Evolutionary conservation across 78 protist genomes (phyloP).

Genomic region (Bodo saltans): DNA sequence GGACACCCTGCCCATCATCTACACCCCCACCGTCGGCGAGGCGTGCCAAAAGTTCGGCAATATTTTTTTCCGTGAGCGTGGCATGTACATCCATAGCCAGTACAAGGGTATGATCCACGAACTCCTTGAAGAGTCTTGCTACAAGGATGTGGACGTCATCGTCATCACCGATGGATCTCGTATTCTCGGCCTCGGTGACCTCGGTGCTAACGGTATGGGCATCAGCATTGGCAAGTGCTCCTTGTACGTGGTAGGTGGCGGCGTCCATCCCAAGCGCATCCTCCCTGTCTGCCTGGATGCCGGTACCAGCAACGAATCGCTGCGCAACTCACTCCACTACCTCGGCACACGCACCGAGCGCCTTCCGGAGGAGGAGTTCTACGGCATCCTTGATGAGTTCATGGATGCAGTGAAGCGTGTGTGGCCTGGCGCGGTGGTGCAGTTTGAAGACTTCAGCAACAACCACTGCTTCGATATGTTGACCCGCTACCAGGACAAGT

Average conservation of each 20-base stretch:
- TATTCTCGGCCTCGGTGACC: slow-evolving; percentile 97
- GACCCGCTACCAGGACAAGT: slow-evolving; percentile 54
- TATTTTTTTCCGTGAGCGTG: slow-evolving; percentile 38
- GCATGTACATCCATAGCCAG: slow-evolving; percentile 71
- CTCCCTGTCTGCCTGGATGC: slow-evolving; percentile 92
- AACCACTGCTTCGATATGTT: slow-evolving; percentile 71
- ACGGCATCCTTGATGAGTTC: slow-evolving; percentile 79
- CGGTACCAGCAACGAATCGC: slow-evolving; percentile 86
- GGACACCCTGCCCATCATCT: slow-evolving; percentile 75
- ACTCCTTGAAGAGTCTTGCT: slow-evolving; percentile 74
- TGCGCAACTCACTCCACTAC: slow-evolving; percentile 75
- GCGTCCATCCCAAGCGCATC: slow-evolving; percentile 61
- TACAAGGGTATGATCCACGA: slow-evolving; percentile 64
- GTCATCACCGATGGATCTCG: slow-evolving; percentile 97
- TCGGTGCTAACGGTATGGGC: slow-evolving; percentile 92
- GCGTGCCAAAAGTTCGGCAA: slow-evolving; percentile 83
- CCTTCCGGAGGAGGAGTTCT: slow-evolving; percentile 59
- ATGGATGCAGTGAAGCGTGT: slow-evolving; percentile 58
- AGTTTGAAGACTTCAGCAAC: slow-evolving; percentile 91
- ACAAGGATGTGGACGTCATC: slow-evolving; percentile 60
- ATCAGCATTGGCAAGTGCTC: slow-evolving; percentile 84
- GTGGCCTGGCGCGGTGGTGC: slow-evolving; percentile 66
- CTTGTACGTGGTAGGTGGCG: slow-evolving; percentile 81
- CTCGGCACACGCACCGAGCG: slow-evolving; percentile 71
- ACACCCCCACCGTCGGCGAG: slow-evolving; percentile 93